Evolutionary conservation across 2,329 filamentous ascomycete species (phyloP).

Genomic region (Aspergillus terreus): DNA sequence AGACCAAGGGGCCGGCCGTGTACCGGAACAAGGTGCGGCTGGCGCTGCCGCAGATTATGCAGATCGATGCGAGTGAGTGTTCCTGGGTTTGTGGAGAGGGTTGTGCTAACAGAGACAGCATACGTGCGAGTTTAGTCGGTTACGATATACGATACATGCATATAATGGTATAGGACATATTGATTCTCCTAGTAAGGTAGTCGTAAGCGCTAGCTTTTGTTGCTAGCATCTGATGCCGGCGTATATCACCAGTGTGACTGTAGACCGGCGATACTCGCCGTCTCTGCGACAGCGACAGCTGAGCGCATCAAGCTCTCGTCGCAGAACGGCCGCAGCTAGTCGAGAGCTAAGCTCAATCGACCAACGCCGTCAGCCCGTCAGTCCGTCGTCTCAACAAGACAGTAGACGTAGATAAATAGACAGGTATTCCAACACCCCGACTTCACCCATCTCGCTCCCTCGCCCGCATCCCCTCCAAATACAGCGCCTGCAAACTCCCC

Average conservation of each 20-base stretch:
- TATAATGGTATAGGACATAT: background rate
- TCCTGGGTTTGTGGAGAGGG: background rate
- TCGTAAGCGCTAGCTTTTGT: background rate
- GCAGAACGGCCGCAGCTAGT: no score
- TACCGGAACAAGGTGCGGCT: slow-evolving; percentile 93
- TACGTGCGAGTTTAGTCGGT: slow-evolving; percentile 24
- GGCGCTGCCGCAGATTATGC: slow-evolving; percentile 78
- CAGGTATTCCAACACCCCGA: background rate
- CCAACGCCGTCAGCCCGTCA: background rate
- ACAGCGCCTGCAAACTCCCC: slow-evolving; percentile 17
- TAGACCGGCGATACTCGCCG: background rate
- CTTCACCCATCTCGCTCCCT: background rate
- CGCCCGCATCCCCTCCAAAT: background rate
- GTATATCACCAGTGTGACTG: no score
- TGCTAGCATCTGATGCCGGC: background rate
- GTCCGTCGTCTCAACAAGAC: background rate
- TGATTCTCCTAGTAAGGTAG: background rate
- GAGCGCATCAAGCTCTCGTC: no score
- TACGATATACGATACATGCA: background rate
- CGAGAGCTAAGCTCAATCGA: background rate
- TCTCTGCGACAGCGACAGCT: background rate
- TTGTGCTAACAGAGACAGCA: slow-evolving; percentile 19
- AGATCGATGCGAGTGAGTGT: slow-evolving; percentile 87
- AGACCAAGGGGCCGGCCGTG: slow-evolving; percentile 71
- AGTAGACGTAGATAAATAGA: background rate